Conservation (phyloP, 1,139 yeast species). For the Suhomyces bokatorum region DNA sequence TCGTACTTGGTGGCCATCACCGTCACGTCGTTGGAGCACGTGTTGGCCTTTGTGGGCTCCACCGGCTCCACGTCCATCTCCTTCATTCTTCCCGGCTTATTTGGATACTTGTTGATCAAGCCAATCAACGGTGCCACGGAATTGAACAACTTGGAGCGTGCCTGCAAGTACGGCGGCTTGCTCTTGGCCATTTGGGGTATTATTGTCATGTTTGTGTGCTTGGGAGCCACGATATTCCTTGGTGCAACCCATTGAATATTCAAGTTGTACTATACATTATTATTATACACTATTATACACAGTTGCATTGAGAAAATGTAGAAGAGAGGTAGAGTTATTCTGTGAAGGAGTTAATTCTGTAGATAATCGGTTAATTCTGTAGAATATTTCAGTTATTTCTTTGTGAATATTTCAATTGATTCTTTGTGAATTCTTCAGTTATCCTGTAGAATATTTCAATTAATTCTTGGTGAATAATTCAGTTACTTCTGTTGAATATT, state of each 20-base stretch:
- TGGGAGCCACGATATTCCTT: conserved; percentile 69
- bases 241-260: conserved; percentile 48
- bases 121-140: conserved; percentile 38
- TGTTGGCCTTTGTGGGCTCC: conserved; percentile 89
- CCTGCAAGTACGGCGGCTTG: conserved; percentile 60
- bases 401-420: too few relatives aligned
- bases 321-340: background rate
- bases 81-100: conserved; percentile 87
- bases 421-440: too few relatives aligned
- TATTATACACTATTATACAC: conserved; percentile 8
- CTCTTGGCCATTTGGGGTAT: conserved; percentile 73
- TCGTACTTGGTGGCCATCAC: conserved; percentile 76
- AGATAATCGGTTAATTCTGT: too few relatives aligned
- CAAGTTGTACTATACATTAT: conserved; percentile 1
- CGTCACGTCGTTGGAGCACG: conserved; percentile 78
- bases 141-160: conserved; percentile 40
- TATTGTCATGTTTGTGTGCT: conserved; percentile 73
- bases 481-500: too few relatives aligned
- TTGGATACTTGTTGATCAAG: conserved; percentile 69
- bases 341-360: background rate
- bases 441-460: too few relatives aligned
- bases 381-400: too few relatives aligned
- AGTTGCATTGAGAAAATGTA: background rate
- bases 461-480: too few relatives aligned
- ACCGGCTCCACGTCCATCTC: conserved; percentile 95